Base-by-base conservation (phyloP, 371 early-diverging fungal species). In the Syncephalastrum sp. region DNA sequence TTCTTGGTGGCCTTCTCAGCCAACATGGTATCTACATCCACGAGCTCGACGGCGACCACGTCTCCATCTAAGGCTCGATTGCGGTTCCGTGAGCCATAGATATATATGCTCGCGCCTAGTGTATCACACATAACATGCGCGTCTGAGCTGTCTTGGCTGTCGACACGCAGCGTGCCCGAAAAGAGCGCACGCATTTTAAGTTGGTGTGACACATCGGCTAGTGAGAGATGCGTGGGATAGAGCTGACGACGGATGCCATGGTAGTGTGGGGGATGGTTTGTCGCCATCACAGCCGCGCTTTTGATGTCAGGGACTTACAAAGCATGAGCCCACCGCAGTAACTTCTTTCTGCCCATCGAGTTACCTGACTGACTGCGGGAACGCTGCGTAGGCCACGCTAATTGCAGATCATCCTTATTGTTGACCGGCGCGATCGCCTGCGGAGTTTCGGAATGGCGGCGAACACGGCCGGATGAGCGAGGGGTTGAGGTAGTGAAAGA, bases 61-160 rank as follows among this genome's bases (percentile, higher is more conserved):
- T 92, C 91, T 14, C 89, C 89, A 24, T 88, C 78, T 21, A 91
- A 65, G 0, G 91, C 90, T 17, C 93, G 81, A 63, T 92, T 92
- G 46, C 90, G 84, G n/a, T 70, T 63, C 13, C 63, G 57, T n/a
- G 78, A 74, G 17, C 88, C 88, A 47, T 74, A 82, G 7, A 91
- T 77, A 54, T 82, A 85, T 13, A 88, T 75, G 44, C 74, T 72
- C 3, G 54, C 65, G 17, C 57, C 63, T 17, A 74, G 41, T 10
- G 57, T 59, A 27, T 76, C 77, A 59, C 74, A 77, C 8, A 79
- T 75, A 5, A 90, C 90, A 68, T 90, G 85, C 19, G 88, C 88
- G 54, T 91, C 88, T 1, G 72, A 72, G 14, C 74, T 68, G 48
- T 77, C 72, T 50, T 68, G 61, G 7, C 45, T 17, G 27, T 71